These are phyloP conservation scores for Phascolomyces articulosus DNA, from an alignment of 371 early-diverging fungal genomes.

Conservation along the genomic window DNA sequence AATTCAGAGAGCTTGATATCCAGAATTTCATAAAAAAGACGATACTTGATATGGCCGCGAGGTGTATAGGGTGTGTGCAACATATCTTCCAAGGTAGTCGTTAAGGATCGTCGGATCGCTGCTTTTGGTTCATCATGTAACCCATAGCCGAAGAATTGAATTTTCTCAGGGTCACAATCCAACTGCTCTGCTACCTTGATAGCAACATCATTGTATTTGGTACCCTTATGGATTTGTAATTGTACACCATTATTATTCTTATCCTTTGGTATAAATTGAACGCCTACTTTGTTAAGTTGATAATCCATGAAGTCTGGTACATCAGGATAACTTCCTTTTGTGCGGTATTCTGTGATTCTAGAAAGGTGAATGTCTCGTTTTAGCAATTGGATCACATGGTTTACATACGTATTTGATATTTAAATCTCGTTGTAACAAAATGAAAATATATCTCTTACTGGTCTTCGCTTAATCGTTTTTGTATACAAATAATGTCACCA, in stretches of 20 bases:
- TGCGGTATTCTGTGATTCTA: slow-evolving; percentile 36
- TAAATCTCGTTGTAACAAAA: too few species aligned
- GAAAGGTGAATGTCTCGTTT: neutral
- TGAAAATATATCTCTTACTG: too few species aligned
- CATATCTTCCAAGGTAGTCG: slow-evolving; percentile 22
- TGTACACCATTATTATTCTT: slow-evolving; percentile 24
- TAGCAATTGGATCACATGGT: too few species aligned
- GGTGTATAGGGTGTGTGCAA: slow-evolving; percentile 12
- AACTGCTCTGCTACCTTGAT: slow-evolving; percentile 20
- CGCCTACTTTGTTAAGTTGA: slow-evolving; percentile 65
- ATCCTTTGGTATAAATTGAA: slow-evolving; percentile 70
- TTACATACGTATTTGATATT: neutral
- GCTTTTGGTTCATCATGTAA: slow-evolving; percentile 20
- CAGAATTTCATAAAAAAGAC: slow-evolving; percentile 81
- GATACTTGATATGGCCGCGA: slow-evolving; percentile 4
- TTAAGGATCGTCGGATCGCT: slow-evolving; percentile 26
- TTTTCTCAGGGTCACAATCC: slow-evolving; percentile 33
- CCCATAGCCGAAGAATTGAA: slow-evolving; percentile 28
- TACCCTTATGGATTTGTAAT: slow-evolving; percentile 23
- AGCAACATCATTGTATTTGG: slow-evolving; percentile 29
- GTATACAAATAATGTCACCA: slow-evolving; percentile 93
- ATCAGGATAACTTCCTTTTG: slow-evolving; percentile 38
- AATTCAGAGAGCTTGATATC: slow-evolving; percentile 81
- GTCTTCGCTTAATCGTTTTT: slow-evolving; percentile 54
- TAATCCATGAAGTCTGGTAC: slow-evolving; percentile 78